Conservation (phyloP, 305 asterid genomes). For the Fraxinus sp. region DNA sequence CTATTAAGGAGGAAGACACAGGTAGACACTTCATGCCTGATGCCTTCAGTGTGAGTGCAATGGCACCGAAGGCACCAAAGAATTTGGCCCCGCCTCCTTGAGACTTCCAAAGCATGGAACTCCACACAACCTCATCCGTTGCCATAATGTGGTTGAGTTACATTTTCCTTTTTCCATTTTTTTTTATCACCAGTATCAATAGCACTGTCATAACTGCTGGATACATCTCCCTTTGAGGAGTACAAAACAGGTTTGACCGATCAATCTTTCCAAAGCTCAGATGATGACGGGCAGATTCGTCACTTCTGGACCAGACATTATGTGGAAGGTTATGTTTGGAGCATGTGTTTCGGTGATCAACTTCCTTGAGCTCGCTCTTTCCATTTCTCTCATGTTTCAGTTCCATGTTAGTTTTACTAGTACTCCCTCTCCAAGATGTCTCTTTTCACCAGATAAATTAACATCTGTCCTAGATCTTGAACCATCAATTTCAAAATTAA, state of each 20-base stretch:
- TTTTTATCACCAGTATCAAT: constrained; percentile 39
- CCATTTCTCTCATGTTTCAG: constrained; percentile 34
- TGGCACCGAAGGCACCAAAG: constrained; percentile 37
- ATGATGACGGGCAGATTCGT: constrained; percentile 38
- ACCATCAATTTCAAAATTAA: no score
- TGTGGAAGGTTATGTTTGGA: constrained; percentile 44
- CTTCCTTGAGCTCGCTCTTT: constrained; percentile 51
- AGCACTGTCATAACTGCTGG: constrained; percentile 58
- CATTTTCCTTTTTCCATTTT: constrained; percentile 55
- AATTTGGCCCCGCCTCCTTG: constrained; percentile 52
- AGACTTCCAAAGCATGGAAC: constrained; percentile 58
- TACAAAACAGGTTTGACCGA: constrained; percentile 66
- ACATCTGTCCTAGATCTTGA: constrained; percentile 42
- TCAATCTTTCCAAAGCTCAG: constrained; percentile 64
- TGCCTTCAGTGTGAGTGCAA: neutral
- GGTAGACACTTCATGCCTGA: neutral
- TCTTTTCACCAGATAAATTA: constrained; percentile 48
- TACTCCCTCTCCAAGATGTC: constrained; percentile 47
- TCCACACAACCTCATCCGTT: constrained; percentile 75
- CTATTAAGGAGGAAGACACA: neutral
- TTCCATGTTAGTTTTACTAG: constrained; percentile 43
- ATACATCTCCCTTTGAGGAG: constrained; percentile 50
- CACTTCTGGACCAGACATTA: constrained; percentile 51
- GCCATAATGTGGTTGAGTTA: constrained; percentile 52
- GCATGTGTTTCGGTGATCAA: constrained; percentile 35